Evolutionary conservation across 2,329 filamentous ascomycete genomes (phyloP), one percentile per base, ranked within the genome.

Genomic region (Aspergillus puulaauensis): DNA sequence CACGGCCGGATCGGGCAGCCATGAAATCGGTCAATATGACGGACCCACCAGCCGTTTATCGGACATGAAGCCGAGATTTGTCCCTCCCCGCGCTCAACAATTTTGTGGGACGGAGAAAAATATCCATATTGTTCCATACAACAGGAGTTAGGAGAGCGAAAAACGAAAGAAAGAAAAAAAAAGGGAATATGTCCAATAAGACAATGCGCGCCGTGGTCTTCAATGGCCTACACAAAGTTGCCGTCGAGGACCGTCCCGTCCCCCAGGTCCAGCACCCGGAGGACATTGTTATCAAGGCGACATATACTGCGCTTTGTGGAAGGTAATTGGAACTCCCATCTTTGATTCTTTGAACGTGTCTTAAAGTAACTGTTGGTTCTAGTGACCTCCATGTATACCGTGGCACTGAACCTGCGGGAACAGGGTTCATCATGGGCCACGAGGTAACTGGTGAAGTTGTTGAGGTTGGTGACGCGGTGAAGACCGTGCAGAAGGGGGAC

Each of bases 141-240:
- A 5, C 6, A 39, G 14, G 9, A 31, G 6, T 9, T 11, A 11
- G 27, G 9, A 31, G 27, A 31, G 3, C n/a, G n/a, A n/a, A n/a
- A n/a, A n/a, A n/a, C n/a, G n/a, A n/a, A n/a, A n/a, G n/a, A n/a
- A n/a, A n/a, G n/a, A n/a, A 6, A 17, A 45, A 27, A 4, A 14
- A 2, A 23, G 8, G 40, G 33, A 56, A 52, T 2, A 76, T 75
- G 74, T 56, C 68, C 15, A 62, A 59, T 9, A 67, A 69, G 61
- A 64, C 84, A 0, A 96, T 97, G 93, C 90, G 90, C 74, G 91
- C 91, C 31, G 90, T 97, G 31, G 84, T 96, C 54, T 96, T 96
- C 77, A 88, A 93, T 61, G 91, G 89, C 2, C 88, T 90, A 4
- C 82, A 84, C 68, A 86, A 90, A 69, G 82, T 96, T 54, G 87